Base-by-base conservation (phyloP, 2,329 filamentous ascomycete genomes). In the Rhinocladiella mackenziei region DNA sequence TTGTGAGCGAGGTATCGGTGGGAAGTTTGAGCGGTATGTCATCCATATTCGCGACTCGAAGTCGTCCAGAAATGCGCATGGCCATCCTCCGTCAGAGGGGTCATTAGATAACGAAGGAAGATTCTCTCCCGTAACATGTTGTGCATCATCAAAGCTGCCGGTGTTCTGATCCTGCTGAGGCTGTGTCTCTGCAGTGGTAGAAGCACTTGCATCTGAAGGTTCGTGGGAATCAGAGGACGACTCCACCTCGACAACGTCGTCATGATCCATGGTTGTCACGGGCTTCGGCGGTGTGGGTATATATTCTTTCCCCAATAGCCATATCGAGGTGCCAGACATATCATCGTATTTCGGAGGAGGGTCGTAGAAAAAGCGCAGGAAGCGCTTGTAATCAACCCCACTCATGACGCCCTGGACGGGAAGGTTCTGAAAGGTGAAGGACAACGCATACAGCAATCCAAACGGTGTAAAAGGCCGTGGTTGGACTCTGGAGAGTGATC, bases 11-110 rank as follows among this genome's bases (percentile, higher is more conserved):
- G 86, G 76, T 61, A 98, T 98, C 1, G 81, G 74, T 7, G 81
- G 72, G 62, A 98, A 98, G 56, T 84, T 84, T 18, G 83, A 92
- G 39, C 92, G 81, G 61, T 98, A 98, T 7, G 91, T 97, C 77
- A 98, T 86, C 91, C 92, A 97, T 64, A 96, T 80, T 50, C 81
- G 80, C 4, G 91, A 89, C 63, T 95, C 89, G 59, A 97, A 94
- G 65, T 98, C 92, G 48, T 89, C 84, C 23, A 97, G 71, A 59
- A 98, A 98, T 3, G 79, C 75, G 7, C 77, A 70, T 7, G 92
- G 92, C 92, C 92, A 98, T 46, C 84, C 82, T 48, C 69, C 46
- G 29, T 55, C 48, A 32, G 53, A 40, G 13, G 55, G 54, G 29
- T 57, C 55, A 20, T 57, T 57, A 4, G 53, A 56, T 14, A 57